Evolutionary conservation across 2,329 filamentous ascomycete genomes (phyloP).

Genomic region (Xylaria sp.): DNA sequence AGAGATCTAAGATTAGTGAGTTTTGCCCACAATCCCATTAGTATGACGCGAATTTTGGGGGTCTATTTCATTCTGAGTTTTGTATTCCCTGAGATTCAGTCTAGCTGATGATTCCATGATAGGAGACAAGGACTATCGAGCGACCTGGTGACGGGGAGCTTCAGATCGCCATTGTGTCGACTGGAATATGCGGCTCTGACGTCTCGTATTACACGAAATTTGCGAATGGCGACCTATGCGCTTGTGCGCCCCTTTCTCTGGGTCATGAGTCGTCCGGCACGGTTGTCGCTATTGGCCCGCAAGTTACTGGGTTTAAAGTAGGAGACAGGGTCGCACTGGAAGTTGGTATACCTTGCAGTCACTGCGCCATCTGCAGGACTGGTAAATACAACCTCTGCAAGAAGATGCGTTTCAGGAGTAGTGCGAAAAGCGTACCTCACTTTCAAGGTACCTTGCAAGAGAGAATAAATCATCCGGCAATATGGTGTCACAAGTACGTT

Average conservation of each 20-base stretch:
- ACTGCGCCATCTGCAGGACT: constrained; percentile 56
- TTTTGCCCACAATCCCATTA: constrained; percentile 39
- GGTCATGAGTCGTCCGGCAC: constrained; percentile 71
- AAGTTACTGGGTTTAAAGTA: constrained; percentile 62
- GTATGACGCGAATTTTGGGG: constrained; percentile 48
- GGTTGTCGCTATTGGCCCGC: constrained; percentile 66
- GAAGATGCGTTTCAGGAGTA: constrained; percentile 70
- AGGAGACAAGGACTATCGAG: constrained; percentile 64
- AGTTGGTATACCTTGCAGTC: constrained; percentile 54
- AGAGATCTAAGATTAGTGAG: constrained; percentile 68
- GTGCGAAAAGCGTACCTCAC: constrained; percentile 71
- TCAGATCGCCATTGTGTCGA: constrained; percentile 72
- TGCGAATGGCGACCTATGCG: constrained; percentile 76
- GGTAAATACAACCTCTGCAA: constrained; percentile 72
- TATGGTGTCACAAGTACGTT: constrained; percentile 70
- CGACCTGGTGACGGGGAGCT: constrained; percentile 64
- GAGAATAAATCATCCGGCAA: constrained; percentile 70
- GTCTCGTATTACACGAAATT: constrained; percentile 79
- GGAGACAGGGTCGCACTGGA: constrained; percentile 66
- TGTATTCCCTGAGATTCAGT: constrained; percentile 3
- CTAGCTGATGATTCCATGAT: constrained; percentile 39
- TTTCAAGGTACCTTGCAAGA: constrained; percentile 72
- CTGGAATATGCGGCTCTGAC: constrained; percentile 77
- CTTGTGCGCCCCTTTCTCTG: constrained; percentile 71
- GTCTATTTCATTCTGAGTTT: constrained; percentile 9